phyloP scores from a whole-genome alignment of 2,329 filamentous ascomycete species.

The Akanthomyces muscarius region DNA sequence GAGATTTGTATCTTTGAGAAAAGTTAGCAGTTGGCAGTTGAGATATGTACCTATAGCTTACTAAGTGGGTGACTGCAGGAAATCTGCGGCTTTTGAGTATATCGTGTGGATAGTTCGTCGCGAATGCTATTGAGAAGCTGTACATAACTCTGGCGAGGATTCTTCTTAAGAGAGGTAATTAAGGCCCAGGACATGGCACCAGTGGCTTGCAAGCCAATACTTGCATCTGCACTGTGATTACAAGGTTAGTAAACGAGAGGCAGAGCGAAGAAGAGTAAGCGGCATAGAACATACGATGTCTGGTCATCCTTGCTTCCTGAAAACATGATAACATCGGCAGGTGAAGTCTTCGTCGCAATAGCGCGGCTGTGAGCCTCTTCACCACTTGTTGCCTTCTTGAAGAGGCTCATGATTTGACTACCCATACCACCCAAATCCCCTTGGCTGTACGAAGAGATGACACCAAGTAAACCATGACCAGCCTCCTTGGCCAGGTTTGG shows the following conservation, averaged over 20 bases:
- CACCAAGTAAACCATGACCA: slow-evolving; percentile 58
- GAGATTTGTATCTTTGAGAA: too few species aligned
- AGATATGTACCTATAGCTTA: slow-evolving; percentile 43
- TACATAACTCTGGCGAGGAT: slow-evolving; percentile 96
- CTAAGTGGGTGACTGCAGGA: slow-evolving; percentile 95
- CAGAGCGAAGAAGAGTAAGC: too few species aligned
- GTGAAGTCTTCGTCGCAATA: slow-evolving; percentile 83
- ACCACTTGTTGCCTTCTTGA: slow-evolving; percentile 84
- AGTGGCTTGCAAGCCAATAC: slow-evolving; percentile 83
- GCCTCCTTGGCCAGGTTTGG: slow-evolving; percentile 66
- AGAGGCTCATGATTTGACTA: slow-evolving; percentile 72
- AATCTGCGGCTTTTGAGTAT: slow-evolving; percentile 91
- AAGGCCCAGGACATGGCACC: slow-evolving; percentile 99
- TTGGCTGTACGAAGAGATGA: slow-evolving; percentile 54
- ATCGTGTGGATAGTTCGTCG: slow-evolving; percentile 82
- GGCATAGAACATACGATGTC: slow-evolving; percentile 65
- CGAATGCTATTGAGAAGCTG: slow-evolving; percentile 94
- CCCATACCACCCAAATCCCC: slow-evolving; percentile 83
- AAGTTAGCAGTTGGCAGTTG: too few species aligned
- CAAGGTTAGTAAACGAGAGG: background rate
- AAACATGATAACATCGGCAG: slow-evolving; percentile 96
- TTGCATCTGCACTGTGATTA: slow-evolving; percentile 75
- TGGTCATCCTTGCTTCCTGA: slow-evolving; percentile 95
- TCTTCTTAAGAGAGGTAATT: slow-evolving; percentile 87
- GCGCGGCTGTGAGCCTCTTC: slow-evolving; percentile 76